These are phyloP conservation scores for Bipolaris oryzae DNA, from an alignment of 2,329 filamentous ascomycete genomes.

Conservation along the genomic window DNA sequence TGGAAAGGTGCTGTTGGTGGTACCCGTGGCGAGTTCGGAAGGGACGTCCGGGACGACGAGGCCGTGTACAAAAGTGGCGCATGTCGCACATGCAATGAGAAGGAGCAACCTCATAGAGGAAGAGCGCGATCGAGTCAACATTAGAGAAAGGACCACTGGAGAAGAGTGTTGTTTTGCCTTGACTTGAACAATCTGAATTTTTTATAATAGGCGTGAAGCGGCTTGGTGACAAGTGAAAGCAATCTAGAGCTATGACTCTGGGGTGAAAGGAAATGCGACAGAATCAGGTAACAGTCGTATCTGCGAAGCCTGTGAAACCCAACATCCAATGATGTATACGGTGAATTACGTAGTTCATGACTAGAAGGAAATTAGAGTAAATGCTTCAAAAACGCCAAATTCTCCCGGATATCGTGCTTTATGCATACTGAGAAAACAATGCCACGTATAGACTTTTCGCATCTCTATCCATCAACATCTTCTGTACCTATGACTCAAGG, in stretches of 20 bases:
- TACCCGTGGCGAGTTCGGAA: neutral
- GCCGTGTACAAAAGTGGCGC: neutral
- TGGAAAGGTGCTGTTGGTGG: neutral
- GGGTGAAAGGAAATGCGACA: neutral
- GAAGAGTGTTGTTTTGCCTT: neutral
- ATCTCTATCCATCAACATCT: neutral
- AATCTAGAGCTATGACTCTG: neutral
- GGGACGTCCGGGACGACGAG: neutral
- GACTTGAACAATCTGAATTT: neutral
- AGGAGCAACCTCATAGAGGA: neutral
- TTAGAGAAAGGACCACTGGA: neutral
- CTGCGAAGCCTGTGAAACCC: neutral
- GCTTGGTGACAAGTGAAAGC: neutral
- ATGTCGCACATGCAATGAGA: neutral
- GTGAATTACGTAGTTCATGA: slow-evolving; percentile 1
- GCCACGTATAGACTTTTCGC: neutral
- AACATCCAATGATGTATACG: neutral
- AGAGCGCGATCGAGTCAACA: neutral
- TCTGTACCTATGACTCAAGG: slow-evolving; percentile 11
- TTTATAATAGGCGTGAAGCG: neutral
- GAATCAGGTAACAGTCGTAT: neutral
- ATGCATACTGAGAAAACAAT: slow-evolving; percentile 1
- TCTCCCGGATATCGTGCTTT: slow-evolving; percentile 7
- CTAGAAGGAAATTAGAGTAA: slow-evolving; percentile 3
- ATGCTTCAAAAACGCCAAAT: slow-evolving; percentile 15